These are phyloP conservation scores for Penicillium maclennaniae DNA, from an alignment of 495 filamentous ascomycete species.

Conservation along the genomic window DNA sequence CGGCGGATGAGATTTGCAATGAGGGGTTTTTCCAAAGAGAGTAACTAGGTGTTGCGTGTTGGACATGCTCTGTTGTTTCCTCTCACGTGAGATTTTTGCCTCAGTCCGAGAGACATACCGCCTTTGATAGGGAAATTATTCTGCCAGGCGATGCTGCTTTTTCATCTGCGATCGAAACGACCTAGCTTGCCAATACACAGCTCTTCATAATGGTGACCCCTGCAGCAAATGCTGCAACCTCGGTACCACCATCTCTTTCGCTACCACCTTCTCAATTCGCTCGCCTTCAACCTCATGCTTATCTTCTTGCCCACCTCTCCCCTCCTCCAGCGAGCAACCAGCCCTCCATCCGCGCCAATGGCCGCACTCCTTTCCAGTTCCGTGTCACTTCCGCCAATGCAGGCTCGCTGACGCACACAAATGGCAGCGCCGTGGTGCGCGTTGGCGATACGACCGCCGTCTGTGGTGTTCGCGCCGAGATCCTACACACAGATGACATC, in stretches of 20 bases:
- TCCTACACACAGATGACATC: conserved; percentile 67
- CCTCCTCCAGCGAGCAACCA: conserved; percentile 50
- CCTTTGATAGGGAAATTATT: conserved; percentile 27
- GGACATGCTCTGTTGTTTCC: background rate
- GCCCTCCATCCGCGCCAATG: conserved; percentile 69
- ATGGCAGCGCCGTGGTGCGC: conserved; percentile 84
- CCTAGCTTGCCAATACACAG: background rate
- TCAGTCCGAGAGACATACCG: conserved; percentile 6
- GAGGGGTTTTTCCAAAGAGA: no score
- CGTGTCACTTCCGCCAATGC: conserved; percentile 70
- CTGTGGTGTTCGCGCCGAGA: conserved; percentile 83
- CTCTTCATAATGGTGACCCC: conserved; percentile 23
- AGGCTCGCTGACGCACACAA: conserved; percentile 76
- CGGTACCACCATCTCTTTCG: conserved; percentile 49
- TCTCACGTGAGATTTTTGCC: background rate
- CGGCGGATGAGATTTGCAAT: no score
- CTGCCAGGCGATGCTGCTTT: conserved; percentile 33
- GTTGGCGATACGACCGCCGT: conserved; percentile 87
- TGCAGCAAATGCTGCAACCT: conserved; percentile 21
- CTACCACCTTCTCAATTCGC: conserved; percentile 82
- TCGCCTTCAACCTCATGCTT: conserved; percentile 82
- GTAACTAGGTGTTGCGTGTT: background rate
- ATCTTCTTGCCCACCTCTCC: conserved; percentile 81
- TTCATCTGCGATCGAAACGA: conserved; percentile 9
- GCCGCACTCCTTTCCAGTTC: conserved; percentile 64